These are phyloP conservation scores for Echium plantagineum DNA, from an alignment of 257 asterid genomes.

Conservation along the genomic window DNA sequence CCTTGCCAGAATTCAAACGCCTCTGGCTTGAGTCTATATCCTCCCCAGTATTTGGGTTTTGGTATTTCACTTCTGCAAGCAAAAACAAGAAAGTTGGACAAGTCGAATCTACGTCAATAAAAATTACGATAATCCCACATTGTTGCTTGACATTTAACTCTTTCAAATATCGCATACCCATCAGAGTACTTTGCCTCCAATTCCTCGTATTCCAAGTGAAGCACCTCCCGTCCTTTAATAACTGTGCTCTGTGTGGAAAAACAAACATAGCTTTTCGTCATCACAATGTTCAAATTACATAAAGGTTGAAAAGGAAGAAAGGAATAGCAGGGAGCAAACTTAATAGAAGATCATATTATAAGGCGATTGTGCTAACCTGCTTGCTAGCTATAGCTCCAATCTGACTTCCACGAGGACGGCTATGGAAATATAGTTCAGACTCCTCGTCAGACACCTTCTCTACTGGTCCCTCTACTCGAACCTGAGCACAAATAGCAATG, in stretches of 20 bases:
- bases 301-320: too few species aligned
- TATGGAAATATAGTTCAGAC: slow-evolving; percentile 35
- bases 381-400: slow-evolving; percentile 34
- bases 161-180: slow-evolving; percentile 14
- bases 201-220: slow-evolving; percentile 20
- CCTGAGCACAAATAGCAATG: slow-evolving; percentile 17
- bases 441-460: slow-evolving; percentile 37
- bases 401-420: slow-evolving; percentile 46
- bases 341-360: not conserved
- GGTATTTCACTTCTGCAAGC: slow-evolving; percentile 27
- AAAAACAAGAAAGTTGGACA: not conserved
- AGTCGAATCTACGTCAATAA: not conserved
- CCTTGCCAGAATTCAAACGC: slow-evolving; percentile 46
- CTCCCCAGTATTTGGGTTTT: slow-evolving; percentile 41
- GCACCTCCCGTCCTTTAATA: slow-evolving; percentile 27
- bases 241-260: slow-evolving; percentile 24
- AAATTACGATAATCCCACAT: not conserved
- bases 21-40: slow-evolving; percentile 35
- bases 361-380: slow-evolving; percentile 22
- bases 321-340: not conserved
- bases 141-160: slow-evolving; percentile 3
- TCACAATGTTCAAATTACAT: not conserved
- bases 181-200: slow-evolving; percentile 30
- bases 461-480: slow-evolving; percentile 45
- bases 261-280: not conserved